Evolutionary conservation across 176 grass and related monocot genomes (phyloP).

Genomic region (Eleusine indica): DNA sequence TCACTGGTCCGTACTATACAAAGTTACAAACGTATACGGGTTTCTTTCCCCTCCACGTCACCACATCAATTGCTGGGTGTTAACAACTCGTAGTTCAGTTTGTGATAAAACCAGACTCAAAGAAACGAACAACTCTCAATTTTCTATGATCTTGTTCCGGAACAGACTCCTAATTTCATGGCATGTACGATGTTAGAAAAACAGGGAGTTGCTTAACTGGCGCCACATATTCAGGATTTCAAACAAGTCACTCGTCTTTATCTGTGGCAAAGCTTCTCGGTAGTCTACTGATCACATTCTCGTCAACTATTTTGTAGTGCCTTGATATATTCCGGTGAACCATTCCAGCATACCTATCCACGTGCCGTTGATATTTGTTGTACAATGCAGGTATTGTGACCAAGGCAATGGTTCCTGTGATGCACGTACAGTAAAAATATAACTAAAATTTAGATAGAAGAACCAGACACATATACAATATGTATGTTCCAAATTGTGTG

Average conservation of each 20-base stretch:
- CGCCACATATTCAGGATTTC: neutral
- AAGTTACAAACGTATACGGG: neutral
- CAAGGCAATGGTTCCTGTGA: constrained; percentile 71
- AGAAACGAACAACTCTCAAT: neutral
- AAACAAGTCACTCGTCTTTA: constrained; percentile 64
- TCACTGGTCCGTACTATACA: neutral
- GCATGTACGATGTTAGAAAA: neutral
- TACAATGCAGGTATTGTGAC: constrained; percentile 87
- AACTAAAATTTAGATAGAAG: constrained; percentile 17
- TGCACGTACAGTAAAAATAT: constrained; percentile 36
- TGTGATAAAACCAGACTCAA: neutral
- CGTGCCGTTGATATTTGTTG: constrained; percentile 72
- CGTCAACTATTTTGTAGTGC: constrained; percentile 94
- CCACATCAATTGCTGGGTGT: neutral
- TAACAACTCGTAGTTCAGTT: neutral
- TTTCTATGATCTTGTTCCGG: neutral
- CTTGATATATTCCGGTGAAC: constrained; percentile 82
- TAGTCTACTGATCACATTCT: constrained; percentile 85
- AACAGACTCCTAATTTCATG: constrained; percentile 25
- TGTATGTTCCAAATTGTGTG: neutral
- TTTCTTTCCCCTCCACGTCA: neutral
- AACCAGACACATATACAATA: neutral
- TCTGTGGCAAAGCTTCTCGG: constrained; percentile 63
- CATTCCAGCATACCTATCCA: constrained; percentile 78
- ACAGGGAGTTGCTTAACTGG: neutral